Evolutionary conservation across 352 stramenopile genomes (phyloP).

Genomic region (Blastocystis sp.): DNA sequence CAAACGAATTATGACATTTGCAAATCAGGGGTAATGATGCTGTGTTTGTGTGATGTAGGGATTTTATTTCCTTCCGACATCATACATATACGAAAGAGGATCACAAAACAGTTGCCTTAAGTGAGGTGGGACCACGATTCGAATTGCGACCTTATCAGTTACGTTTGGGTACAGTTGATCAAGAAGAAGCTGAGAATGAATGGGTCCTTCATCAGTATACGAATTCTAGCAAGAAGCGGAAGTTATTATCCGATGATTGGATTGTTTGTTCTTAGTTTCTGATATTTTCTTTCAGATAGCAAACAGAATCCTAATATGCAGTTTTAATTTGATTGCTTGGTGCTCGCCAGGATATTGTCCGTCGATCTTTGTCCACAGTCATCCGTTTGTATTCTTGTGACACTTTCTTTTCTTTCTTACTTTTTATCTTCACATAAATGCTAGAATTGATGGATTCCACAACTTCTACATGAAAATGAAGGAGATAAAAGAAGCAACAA

Average conservation of each 20-base stretch:
- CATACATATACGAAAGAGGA: conserved; percentile 70
- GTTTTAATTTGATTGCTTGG: not conserved
- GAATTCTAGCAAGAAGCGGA: conserved; percentile 94
- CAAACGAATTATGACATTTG: conserved; percentile 91
- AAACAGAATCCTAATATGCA: not conserved
- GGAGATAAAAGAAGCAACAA: conserved; percentile 2
- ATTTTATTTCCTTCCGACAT: conserved; percentile 98
- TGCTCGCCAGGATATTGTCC: conserved; percentile 8
- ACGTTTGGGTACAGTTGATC: conserved; percentile 92
- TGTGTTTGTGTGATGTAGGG: conserved; percentile 67
- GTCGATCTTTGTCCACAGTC: not conserved
- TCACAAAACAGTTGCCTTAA: conserved; percentile 41
- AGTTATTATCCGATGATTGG: conserved; percentile 30
- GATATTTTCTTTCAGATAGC: not conserved
- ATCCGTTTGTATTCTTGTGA: not conserved
- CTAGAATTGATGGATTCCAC: not conserved
- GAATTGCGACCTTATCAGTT: conserved; percentile 92
- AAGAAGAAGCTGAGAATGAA: conserved; percentile 96
- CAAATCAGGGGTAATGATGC: conserved; percentile 75
- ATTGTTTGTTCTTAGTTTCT: not conserved
- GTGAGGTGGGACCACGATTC: conserved; percentile 87
- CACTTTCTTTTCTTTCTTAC: not conserved
- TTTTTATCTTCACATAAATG: not conserved
- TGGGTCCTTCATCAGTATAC: conserved; percentile 98
- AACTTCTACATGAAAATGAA: conserved; percentile 18